Evolutionary conservation across 257 asterid species (phyloP).

Genomic region (Rehmannia glutinosa): DNA sequence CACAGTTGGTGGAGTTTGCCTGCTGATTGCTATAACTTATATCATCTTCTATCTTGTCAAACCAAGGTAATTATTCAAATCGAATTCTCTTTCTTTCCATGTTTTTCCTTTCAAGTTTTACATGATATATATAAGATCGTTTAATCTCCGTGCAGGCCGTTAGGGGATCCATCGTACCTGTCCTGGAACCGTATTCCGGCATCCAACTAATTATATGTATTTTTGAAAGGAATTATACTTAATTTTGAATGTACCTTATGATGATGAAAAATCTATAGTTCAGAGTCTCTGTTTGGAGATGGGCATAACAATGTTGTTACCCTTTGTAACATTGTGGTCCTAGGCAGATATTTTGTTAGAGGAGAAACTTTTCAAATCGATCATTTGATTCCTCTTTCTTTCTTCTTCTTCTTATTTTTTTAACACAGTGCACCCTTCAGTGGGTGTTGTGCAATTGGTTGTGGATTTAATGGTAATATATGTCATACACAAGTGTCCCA

Average conservation of each 20-base stretch:
- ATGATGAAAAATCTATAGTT: background rate
- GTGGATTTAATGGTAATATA: too few species aligned
- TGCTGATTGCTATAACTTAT: slow-evolving; percentile 55
- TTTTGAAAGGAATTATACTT: background rate
- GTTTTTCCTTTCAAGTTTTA: background rate
- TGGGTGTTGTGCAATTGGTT: too few species aligned
- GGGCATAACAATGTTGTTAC: background rate
- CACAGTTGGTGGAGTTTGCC: slow-evolving; percentile 65
- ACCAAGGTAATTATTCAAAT: slow-evolving; percentile 56
- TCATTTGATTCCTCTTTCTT: too few species aligned
- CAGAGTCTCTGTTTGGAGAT: background rate
- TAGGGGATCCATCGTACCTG: slow-evolving; percentile 77
- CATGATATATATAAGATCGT: background rate
- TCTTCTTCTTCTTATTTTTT: too few species aligned
- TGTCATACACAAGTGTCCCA: too few species aligned
- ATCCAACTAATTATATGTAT: background rate
- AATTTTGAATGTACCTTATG: too few species aligned
- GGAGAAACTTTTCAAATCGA: too few species aligned
- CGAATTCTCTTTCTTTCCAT: background rate
- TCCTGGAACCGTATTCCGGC: slow-evolving; percentile 73
- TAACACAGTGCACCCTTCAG: too few species aligned
- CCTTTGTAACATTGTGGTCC: background rate
- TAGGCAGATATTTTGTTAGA: background rate
- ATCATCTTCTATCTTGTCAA: slow-evolving; percentile 55
- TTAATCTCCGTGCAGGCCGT: slow-evolving; percentile 51